A percentile compares a stretch with the other conserved stretches of the same genome.
These are phyloP conservation scores for Candida tropicalis DNA, from an alignment of 1,139 yeast genomes.

Conservation along the genomic window DNA sequence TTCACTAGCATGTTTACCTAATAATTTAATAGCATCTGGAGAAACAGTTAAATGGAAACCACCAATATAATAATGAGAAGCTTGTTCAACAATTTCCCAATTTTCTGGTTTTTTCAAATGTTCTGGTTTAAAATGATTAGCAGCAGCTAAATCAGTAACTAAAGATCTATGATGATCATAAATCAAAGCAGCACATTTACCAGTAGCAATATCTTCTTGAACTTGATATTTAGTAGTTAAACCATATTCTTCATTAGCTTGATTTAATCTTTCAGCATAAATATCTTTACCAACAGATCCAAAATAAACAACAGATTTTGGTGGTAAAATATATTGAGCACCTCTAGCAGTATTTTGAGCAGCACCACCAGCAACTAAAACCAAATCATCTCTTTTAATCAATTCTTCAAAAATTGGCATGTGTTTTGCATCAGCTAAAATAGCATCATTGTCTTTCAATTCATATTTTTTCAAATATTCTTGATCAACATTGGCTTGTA, in stretches of 20 bases:
- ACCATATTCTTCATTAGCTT: slow-evolving; percentile 88
- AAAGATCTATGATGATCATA: slow-evolving; percentile 87
- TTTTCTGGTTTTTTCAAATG: slow-evolving; percentile 89
- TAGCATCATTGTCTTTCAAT: slow-evolving; percentile 92
- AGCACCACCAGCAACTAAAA: slow-evolving; percentile 96
- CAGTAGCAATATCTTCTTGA: slow-evolving; percentile 77
- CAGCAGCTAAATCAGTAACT: slow-evolving; percentile 96
- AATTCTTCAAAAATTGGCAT: slow-evolving; percentile 84
- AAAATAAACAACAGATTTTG: slow-evolving; percentile 83
- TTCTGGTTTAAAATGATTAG: slow-evolving; percentile 90
- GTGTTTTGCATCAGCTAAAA: slow-evolving; percentile 86
- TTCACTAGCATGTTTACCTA: slow-evolving; percentile 91
- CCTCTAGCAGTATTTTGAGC: slow-evolving; percentile 99
- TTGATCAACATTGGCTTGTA: slow-evolving; percentile 77
- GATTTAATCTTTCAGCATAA: slow-evolving; percentile 76
- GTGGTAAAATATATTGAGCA: slow-evolving; percentile 89
- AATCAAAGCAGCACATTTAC: slow-evolving; percentile 97
- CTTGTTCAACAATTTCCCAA: slow-evolving; percentile 84
- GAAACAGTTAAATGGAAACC: slow-evolving; percentile 98
- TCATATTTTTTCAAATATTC: slow-evolving; percentile 77
- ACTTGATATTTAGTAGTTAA: slow-evolving; percentile 84
- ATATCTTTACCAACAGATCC: slow-evolving; percentile 96
- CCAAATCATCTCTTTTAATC: slow-evolving; percentile 59
- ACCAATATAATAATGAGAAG: slow-evolving; percentile 86
- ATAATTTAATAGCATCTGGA: slow-evolving; percentile 86